Base-by-base conservation (phyloP, 768 basidiomycete species). In the Trametes elegans region DNA sequence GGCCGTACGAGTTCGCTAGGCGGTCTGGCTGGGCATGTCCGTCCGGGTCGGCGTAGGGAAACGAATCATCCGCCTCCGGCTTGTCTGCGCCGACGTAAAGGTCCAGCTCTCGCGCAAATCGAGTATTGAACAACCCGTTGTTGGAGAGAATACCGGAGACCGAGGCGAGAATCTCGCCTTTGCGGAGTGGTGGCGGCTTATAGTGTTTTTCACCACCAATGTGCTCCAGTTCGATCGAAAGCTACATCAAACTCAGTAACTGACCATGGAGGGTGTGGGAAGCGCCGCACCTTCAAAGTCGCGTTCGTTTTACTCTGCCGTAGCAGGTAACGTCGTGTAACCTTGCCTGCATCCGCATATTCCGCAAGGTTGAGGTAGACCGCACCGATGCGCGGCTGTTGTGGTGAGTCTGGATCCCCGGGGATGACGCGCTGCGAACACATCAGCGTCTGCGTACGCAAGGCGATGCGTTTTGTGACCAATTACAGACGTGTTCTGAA, bases 241-340 rank as follows among this genome's bases (percentile, higher is more conserved):
- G 73, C 81, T 88, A 60, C 6, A 31, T 7, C 7, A 14, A 44
- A 11, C 46, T 28, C 36, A 44, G 36, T 29, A 36, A 41, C 32
- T 41, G 11, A 19, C 16, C 8, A 28, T 13, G 28, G 23, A 39
- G 28, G 40, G 47, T 34, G 42, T 41, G 19, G 24, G 40, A 24
- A 34, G 10, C 7, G 3, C 11, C 71, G 11, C 39, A 87, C 85
- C 76, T 87, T 87, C 43, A 92, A 74, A 6, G 84, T 87, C 1
- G 90, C 88, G 60, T 92, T 92, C 34, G 83, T 88, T 70, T 87
- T 89, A 62, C 85, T 88, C 62, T 88, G 80, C 43, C 81, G 74
- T 5, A 90, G 70, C 7, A 90, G 74, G 68, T 89, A 88, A 6
- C 81, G 75, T 16, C 90, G 76, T 9, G 82, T 81, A 23, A 89